A percentile compares a stretch with the other conserved stretches of the same genome.
These are phyloP conservation scores for Zanthoxylum bungeanum DNA, from an alignment of 345 rosid genomes.

Conservation along the genomic window DNA sequence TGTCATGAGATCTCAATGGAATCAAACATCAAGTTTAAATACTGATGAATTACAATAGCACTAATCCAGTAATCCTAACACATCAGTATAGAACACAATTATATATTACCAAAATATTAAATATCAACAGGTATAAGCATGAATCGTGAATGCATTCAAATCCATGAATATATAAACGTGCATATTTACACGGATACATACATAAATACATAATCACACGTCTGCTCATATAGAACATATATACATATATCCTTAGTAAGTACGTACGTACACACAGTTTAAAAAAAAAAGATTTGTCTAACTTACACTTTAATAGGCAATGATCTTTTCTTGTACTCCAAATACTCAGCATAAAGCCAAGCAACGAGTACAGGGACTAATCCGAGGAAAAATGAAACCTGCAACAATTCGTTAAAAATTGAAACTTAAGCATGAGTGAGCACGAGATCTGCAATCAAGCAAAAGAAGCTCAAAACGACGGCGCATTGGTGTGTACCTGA, in stretches of 20 bases:
- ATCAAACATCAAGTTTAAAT: not conserved
- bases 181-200: not conserved
- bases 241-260: not conserved
- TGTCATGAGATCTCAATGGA: not conserved
- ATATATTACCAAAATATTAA: not conserved
- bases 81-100: not conserved
- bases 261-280: not conserved
- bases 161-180: not conserved
- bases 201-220: not conserved
- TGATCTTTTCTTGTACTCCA: conserved; percentile 55
- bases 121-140: not conserved
- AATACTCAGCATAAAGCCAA: conserved; percentile 82
- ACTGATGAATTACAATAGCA: not conserved
- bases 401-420: conserved; percentile 19
- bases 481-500: conserved; percentile 53
- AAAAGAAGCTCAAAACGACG: not conserved
- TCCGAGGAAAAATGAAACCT: conserved; percentile 82
- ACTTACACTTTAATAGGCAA: conserved; percentile 64
- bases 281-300: not conserved
- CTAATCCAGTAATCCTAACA: not conserved
- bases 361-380: conserved; percentile 58
- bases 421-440: not conserved
- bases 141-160: not conserved
- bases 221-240: not conserved
- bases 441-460: conserved; percentile 7